Percentiles rank a stretch among this genome's conserved stretches.
Conservation (phyloP, 805 yeast species). For the Kuraishia ogatae region DNA sequence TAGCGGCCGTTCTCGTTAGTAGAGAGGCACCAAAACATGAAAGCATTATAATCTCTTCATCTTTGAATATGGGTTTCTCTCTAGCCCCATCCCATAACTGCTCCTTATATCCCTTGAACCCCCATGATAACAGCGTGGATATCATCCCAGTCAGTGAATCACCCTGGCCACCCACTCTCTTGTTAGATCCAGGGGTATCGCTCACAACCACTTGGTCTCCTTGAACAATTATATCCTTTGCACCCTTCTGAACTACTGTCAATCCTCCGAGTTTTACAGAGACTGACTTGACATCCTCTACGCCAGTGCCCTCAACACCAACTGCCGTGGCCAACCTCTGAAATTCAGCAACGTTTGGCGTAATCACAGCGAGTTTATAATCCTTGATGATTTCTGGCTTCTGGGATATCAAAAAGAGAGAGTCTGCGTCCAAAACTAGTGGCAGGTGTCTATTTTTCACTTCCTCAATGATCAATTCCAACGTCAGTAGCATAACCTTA, state of each 20-base stretch:
- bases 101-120: conserved; percentile 49
- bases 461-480: conserved; percentile 48
- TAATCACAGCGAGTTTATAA: conserved; percentile 55
- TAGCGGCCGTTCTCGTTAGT: conserved; percentile 57
- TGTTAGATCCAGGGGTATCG: conserved; percentile 52
- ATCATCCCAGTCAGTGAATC: conserved; percentile 83
- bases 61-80: conserved; percentile 19
- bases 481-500: conserved; percentile 48
- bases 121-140: conserved; percentile 81
- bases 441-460: conserved; percentile 54
- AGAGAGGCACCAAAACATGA: conserved; percentile 69
- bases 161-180: conserved; percentile 95
- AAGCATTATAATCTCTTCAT: conserved; percentile 27
- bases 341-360: conserved; percentile 89
- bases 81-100: conserved; percentile 47
- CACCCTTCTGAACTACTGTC: conserved; percentile 69
- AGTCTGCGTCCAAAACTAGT: conserved; percentile 86
- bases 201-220: conserved; percentile 34
- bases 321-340: conserved; percentile 51
- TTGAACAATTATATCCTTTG: conserved; percentile 51
- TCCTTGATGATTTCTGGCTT: conserved; percentile 47
- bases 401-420: conserved; percentile 56
- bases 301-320: conserved; percentile 17
- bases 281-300: conserved; percentile 28
- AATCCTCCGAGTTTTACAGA: conserved; percentile 47